Evolutionary conservation across 2,329 filamentous ascomycete species (phyloP), one percentile per base, ranked within the genome.

Genomic region (Trichoderma atrobrunneum): DNA sequence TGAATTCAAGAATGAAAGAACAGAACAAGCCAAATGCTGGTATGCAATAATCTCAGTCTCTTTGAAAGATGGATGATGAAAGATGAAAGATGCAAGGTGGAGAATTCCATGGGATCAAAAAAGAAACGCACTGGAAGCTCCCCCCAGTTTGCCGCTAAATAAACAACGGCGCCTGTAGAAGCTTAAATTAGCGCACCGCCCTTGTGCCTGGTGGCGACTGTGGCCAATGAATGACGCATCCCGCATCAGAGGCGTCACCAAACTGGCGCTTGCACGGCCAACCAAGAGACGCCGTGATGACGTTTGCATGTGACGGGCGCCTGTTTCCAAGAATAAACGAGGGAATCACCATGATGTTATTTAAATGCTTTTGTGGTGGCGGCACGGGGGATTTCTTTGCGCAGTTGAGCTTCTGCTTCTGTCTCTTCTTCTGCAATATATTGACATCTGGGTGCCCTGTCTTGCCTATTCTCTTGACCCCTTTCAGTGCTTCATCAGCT

Each of bases 241-340:
- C 24, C 34, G 43, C 59, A 63, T 51, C 43, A 51, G 43, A 63
- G 57, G 39, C 67, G 43, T 62, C 59, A 62, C 67, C 48, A 63
- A 28, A 26, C 39, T 51, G 69, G 69, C 69, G 69, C 69, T 71
- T 71, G 60, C 21, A 30, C 18, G 51, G 69, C 69, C 69, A 71
- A 71, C 69, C 69, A 65, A 57, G 69, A 65, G 57, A 30, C 68
- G 68, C 59, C 68, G 68, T 43, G 43, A 70, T 70, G 68, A 70
- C 69, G 69, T 65, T 56, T 63, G 63, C 39, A 48, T 48, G 39
- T 66, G 63, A 34, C 34, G 48, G 43, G 48, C 57, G 56, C 56
- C 56, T 30, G 56, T 30, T 21, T 59, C 56, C n/a, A 24, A 34
- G 57, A 34, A 60, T 14, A 60, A 12, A 12, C 1, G 28, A 14